A percentile compares a stretch with the other conserved stretches of the same genome.
Conservation (phyloP, 2,329 filamentous ascomycete species). For the Fusarium gaditjirri region DNA sequence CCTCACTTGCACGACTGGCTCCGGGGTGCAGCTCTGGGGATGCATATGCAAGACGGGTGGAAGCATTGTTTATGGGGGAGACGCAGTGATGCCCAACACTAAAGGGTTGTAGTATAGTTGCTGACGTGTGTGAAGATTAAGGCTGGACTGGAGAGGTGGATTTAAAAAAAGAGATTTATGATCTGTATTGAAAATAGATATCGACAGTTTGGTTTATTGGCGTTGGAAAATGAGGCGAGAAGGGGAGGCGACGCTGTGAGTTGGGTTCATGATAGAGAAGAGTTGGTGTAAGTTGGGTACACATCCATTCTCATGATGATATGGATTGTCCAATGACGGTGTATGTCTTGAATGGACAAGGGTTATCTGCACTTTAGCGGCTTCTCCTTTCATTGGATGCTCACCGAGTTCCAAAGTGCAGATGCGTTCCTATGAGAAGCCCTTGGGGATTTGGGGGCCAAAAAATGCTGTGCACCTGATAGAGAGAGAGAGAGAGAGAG, state of each 20-base stretch:
- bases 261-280: not conserved
- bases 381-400: slow-evolving; percentile 17
- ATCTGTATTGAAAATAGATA: not conserved
- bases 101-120: slow-evolving; percentile 14
- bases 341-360: slow-evolving; percentile 6
- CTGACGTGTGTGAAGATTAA: slow-evolving; percentile 24
- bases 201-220: not conserved
- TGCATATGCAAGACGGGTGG: slow-evolving; percentile 22
- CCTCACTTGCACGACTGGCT: slow-evolving; percentile 34
- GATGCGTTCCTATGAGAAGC: slow-evolving; percentile 10
- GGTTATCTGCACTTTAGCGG: slow-evolving; percentile 8
- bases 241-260: not conserved
- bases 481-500: not conserved
- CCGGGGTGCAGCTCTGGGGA: slow-evolving; percentile 26
- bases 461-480: not conserved
- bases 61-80: slow-evolving; percentile 14
- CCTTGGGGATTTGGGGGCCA: slow-evolving; percentile 1
- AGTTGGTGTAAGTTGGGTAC: slow-evolving; percentile 29
- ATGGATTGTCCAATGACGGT: slow-evolving; percentile 21
- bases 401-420: slow-evolving; percentile 1
- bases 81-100: slow-evolving; percentile 45
- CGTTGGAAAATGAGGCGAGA: slow-evolving; percentile 5
- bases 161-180: slow-evolving; percentile 5
- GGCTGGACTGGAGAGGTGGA: slow-evolving; percentile 2
- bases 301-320: not conserved